Base-by-base conservation (phyloP, 2,329 filamentous ascomycete genomes). In the Chaetoscypha palmicola region DNA sequence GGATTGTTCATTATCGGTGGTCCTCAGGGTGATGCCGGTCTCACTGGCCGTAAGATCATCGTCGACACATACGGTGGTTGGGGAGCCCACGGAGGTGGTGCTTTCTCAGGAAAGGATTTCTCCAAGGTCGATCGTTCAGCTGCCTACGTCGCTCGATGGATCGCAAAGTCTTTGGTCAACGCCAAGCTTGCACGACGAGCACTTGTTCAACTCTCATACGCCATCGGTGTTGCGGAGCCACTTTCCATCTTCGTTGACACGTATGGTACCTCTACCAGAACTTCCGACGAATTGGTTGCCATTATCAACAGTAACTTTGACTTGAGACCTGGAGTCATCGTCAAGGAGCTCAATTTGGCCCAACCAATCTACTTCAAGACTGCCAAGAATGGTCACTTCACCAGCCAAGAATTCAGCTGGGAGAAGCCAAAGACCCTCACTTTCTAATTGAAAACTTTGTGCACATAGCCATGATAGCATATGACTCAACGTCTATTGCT, bases 101-200 rank as follows among this genome's bases (percentile, higher is more conserved):
- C 92, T 69, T 98, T 98, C 86, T 97, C 92, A 63, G 92, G 92
- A 64, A 98, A 98, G 84, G 92, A 98, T 71, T 98, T 96, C 82
- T 96, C 89, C 79, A 98, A 98, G 81, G 92, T 98, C 71, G 92
- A 98, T 68, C 87, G 92, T 62, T 97, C 92, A 42, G 92, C 92
- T 57, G 92, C 92, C 64, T 98, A 98, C 75, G 82, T 97, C 59
- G 90, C 79, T 59, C 89, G 92, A 68, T 98, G 92, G 92, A 90
- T 98, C 68, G 92, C 92, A 73, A 98, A 98, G 81, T 98, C 92
- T 32, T 80, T 98, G 55, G 87, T 98, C 59, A 72, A 81, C 62
- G 86, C 91, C 60, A 83, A 85, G 62, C 84, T 98, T 51, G 86
- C 86, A 62, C 90, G 92, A 64, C 90, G 92, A 68, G 86, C 81